phyloP scores from a whole-genome alignment of 2,329 filamentous ascomycete species.

The Ceratocystis destructans region DNA sequence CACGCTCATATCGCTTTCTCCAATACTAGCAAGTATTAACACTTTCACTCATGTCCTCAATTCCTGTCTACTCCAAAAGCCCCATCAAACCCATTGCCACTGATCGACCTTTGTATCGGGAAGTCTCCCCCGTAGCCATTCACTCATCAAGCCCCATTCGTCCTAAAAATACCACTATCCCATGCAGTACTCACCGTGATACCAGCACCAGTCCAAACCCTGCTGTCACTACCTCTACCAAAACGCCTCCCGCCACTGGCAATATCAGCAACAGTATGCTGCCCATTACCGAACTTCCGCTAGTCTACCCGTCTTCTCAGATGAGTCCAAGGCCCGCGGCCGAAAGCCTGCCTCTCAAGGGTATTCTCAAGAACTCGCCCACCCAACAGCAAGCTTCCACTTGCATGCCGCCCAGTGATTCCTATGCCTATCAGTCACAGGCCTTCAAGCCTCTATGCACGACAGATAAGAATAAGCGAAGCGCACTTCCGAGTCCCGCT shows the following conservation, averaged over 20 bases:
- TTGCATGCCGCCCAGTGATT: neutral
- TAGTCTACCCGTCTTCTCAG: neutral
- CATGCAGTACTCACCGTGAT: neutral
- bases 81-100: slow-evolving; percentile 37
- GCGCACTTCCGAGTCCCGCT: neutral
- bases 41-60: slow-evolving; percentile 40
- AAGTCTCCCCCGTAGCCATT: neutral
- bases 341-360: neutral
- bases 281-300: neutral
- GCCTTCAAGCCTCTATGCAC: neutral
- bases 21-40: neutral
- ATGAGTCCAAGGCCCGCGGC: neutral
- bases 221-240: neutral
- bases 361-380: neutral
- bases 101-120: neutral
- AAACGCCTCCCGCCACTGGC: neutral
- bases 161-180: slow-evolving; percentile 22
- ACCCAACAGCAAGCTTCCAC: neutral
- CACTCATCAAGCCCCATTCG: slow-evolving; percentile 27
- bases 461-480: neutral
- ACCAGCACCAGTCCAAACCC: neutral
- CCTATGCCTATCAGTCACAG: neutral
- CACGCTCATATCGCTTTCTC: neutral
- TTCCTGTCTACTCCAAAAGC: slow-evolving; percentile 45
- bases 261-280: neutral